Conservation (phyloP, 176 grass and related monocot species). For the Avena sativa region DNA sequence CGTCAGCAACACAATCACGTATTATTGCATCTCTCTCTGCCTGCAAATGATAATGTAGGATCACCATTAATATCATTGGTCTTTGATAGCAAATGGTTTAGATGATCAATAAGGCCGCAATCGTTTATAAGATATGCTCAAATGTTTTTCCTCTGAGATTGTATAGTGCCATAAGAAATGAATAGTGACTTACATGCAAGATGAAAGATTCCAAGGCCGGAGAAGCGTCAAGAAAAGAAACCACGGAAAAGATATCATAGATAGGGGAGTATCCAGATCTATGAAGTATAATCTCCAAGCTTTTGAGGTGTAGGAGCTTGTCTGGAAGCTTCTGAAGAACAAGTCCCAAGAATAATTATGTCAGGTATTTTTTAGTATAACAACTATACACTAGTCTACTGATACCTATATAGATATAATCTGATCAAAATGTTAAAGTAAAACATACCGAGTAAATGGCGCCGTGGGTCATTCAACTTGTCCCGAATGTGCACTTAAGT, state of each 20-base stretch:
- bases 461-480: too few species aligned
- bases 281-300: not conserved
- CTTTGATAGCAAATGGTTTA: not conserved
- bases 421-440: not conserved
- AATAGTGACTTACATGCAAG: not conserved
- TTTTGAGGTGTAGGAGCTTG: not conserved
- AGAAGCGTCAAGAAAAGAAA: not conserved
- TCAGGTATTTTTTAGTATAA: too few species aligned
- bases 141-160: too few species aligned
- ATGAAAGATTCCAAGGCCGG: not conserved
- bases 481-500: too few species aligned
- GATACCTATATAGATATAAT: not conserved
- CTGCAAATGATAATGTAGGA: too few species aligned
- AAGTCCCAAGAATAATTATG: not conserved
- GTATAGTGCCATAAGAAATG: not conserved
- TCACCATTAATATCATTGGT: not conserved
- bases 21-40: too few species aligned
- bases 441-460: not conserved
- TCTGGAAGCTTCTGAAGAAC: not conserved
- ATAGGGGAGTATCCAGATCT: not conserved
- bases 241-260: not conserved
- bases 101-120: not conserved
- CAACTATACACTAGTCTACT: too few species aligned
- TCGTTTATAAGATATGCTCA: too few species aligned
- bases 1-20: too few species aligned